These are phyloP conservation scores for Nigrograna mackinnonii DNA, from an alignment of 2,329 filamentous ascomycete species.

Conservation along the genomic window DNA sequence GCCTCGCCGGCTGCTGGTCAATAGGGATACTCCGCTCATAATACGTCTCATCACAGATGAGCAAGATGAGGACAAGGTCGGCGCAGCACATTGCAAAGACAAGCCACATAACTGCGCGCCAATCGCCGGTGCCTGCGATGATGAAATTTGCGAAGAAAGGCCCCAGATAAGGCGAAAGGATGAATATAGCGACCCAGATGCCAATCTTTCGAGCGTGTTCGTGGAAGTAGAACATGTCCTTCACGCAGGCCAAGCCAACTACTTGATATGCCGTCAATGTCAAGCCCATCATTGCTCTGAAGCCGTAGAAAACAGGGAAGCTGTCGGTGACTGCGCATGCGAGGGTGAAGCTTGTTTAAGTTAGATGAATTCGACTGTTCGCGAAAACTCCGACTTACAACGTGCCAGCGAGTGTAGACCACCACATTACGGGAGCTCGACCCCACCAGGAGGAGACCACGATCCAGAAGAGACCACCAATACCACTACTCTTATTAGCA, in stretches of 20 bases:
- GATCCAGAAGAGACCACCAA: conserved; percentile 39
- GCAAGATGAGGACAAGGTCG: conserved; percentile 24
- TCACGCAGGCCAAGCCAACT: conserved; percentile 26
- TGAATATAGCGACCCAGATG: conserved; percentile 32
- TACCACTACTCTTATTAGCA: conserved; percentile 22
- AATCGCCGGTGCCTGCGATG: conserved; percentile 23
- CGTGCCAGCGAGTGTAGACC: conserved; percentile 46
- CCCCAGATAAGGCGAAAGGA: conserved; percentile 34
- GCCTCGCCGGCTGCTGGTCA: conserved; percentile 18
- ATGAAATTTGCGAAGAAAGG: conserved; percentile 34
- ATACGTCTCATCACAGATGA: conserved; percentile 39
- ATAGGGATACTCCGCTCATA: conserved; percentile 29
- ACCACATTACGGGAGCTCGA: conserved; percentile 47
- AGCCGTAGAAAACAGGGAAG: conserved; percentile 47
- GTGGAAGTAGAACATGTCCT: conserved; percentile 45
- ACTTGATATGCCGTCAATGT: conserved; percentile 27
- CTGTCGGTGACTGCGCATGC: conserved; percentile 33
- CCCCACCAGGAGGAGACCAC: conserved; percentile 15
- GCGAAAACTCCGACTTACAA: too few relatives aligned
- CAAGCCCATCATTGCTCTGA: conserved; percentile 22
- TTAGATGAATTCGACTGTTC: too few relatives aligned
- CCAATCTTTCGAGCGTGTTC: conserved; percentile 40
- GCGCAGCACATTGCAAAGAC: conserved; percentile 19
- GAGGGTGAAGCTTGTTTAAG: conserved; percentile 42
- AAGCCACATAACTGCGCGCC: conserved; percentile 28